Conservation (phyloP, 176 grass and related monocot genomes). For the Zoysia pacifica region DNA sequence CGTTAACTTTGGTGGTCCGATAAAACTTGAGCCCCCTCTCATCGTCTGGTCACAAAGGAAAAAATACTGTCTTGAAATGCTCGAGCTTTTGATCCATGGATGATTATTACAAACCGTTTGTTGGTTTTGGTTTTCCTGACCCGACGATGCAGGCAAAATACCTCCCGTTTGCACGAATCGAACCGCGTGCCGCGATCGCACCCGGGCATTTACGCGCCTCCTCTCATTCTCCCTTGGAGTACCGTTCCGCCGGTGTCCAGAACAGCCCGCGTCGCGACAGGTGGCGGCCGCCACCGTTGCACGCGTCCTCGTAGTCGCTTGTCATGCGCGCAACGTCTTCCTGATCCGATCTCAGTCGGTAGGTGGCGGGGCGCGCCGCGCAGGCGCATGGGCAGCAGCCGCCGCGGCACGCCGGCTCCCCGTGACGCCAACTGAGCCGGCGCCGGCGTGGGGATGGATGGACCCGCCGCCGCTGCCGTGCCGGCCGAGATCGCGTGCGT, state of each 20-base stretch:
- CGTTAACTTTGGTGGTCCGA: background rate
- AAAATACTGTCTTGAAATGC: background rate
- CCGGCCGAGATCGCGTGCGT: background rate
- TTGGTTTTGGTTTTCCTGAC: background rate
- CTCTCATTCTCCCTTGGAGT: background rate
- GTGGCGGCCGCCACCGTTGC: background rate
- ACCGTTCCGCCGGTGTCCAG: conserved; percentile 18
- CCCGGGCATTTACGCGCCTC: background rate
- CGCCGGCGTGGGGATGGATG: background rate
- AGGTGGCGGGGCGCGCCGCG: background rate
- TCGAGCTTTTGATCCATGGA: background rate
- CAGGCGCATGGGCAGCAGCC: background rate
- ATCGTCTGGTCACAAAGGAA: too few species aligned
- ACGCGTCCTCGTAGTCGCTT: conserved; percentile 2
- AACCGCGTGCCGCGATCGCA: conserved; percentile 20
- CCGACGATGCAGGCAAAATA: background rate
- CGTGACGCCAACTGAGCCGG: background rate
- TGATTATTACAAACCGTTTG: background rate
- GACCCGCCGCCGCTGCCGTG: background rate
- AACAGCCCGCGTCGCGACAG: background rate
- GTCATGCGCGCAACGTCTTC: background rate
- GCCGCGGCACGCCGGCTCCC: background rate
- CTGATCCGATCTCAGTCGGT: background rate
- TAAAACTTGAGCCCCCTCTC: background rate
- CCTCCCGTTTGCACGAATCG: background rate